Evolutionary conservation across 2,329 filamentous ascomycete genomes (phyloP), one percentile per base, ranked within the genome.

Genomic region (Calonectria honghensis): DNA sequence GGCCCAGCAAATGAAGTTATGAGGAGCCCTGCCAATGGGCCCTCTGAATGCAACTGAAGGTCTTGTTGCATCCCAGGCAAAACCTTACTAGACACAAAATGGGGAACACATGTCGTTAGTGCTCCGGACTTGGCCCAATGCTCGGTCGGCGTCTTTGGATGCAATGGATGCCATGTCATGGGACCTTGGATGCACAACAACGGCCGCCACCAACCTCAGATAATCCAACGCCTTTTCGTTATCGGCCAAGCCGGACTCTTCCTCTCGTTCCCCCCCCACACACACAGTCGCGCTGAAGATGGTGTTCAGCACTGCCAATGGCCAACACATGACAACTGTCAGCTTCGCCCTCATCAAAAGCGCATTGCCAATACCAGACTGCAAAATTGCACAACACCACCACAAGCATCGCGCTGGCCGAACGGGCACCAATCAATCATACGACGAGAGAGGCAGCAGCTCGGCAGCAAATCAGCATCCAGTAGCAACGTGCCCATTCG

Each of bases 371-470:
- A n/a, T 16, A 39, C 24, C 59, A 59, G 35, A 54, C 45, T 51
- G n/a, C 64, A 65, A 48, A 9, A 48, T 48, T 48, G 45, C 45
- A 48, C 45, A 48, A 24, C 45, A 50, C 50, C 16, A 39, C 18
- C 13, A 16, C 54, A 27, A 37, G n/a, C 31, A 14, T 20, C 57
- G 32, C 52, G 35, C 31, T 61, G 51, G 51, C 54, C 48, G 67
- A 68, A 48, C 32, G n/a, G 45, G 54, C 37, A 65, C 71, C 59
- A 24, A 52, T 57, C 59, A 69, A 48, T 75, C 75, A 73, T 73
- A 75, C 75, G 66, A 76, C 51, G 59, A 18, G 50, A 73, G 63
- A 29, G 69, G 57, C 65, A 66, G 35, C 32, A 39, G 65, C 65
- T 48, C 70, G 63, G 35, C 71, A 64, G 31, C 59, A 57, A 68